Evolutionary conservation across 1,284 basidiomycete genomes (phyloP).

Genomic region (Neonothopanus nambi): DNA sequence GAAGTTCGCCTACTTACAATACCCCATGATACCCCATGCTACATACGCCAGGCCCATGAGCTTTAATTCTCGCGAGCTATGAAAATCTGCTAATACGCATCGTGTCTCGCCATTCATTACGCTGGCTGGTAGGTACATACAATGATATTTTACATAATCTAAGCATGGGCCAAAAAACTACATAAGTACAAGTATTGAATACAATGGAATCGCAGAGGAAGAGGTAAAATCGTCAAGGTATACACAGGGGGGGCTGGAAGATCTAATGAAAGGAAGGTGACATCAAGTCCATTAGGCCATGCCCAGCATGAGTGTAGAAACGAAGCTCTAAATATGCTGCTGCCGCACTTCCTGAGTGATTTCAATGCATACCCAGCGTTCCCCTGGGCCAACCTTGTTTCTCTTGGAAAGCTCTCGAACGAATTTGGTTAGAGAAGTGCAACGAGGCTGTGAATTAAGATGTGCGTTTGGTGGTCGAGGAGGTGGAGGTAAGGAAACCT

Average conservation of each 20-base stretch:
- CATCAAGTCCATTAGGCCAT: background rate
- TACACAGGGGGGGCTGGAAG: background rate
- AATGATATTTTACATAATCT: too few relatives aligned
- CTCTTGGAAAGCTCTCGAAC: constrained; percentile 3
- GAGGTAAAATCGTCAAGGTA: background rate
- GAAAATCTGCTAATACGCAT: too few relatives aligned
- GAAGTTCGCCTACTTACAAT: too few relatives aligned
- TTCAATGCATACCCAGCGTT: constrained; percentile 16
- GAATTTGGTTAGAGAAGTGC: constrained; percentile 2
- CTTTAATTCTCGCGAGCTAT: too few relatives aligned
- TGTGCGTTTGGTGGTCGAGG: background rate
- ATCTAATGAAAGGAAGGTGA: constrained; percentile 2
- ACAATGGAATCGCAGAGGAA: background rate
- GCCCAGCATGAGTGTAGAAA: background rate
- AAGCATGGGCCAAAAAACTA: too few relatives aligned
- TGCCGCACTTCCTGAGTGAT: constrained; percentile 11
- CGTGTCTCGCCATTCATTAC: too few relatives aligned
- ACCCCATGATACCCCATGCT: too few relatives aligned
- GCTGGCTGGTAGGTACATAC: too few relatives aligned
- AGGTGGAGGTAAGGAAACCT: constrained; percentile 10
- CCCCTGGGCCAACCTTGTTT: constrained; percentile 1
- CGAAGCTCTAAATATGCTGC: background rate
- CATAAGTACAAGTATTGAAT: background rate
- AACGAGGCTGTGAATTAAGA: background rate
- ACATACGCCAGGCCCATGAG: too few relatives aligned